Evolutionary conservation across 108 stramenopile genomes (phyloP).

Genomic region (Thalassiosira profunda): DNA sequence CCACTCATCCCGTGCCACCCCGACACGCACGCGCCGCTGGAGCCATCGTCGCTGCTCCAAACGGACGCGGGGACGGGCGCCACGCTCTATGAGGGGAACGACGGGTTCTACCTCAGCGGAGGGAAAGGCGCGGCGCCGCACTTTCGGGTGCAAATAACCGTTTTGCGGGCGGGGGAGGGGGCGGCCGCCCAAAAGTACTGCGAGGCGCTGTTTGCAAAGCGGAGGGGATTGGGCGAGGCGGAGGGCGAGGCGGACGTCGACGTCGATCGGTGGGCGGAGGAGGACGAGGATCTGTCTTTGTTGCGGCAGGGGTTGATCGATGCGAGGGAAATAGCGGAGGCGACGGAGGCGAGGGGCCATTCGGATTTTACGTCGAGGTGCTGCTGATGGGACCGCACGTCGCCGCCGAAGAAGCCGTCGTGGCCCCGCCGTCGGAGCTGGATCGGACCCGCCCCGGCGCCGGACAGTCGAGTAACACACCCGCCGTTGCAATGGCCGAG

Average conservation of each 20-base stretch:
- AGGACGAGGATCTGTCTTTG: too few relatives aligned
- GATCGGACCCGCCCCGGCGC: constrained; percentile 1
- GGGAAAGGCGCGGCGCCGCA: too few relatives aligned
- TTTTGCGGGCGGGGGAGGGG: constrained; percentile 11
- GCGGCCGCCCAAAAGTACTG: constrained; percentile 4
- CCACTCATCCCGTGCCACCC: constrained; percentile 5
- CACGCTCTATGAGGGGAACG: background rate
- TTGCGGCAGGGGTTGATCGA: too few relatives aligned
- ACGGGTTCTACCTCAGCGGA: constrained; percentile 9
- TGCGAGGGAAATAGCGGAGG: background rate
- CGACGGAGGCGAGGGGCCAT: background rate
- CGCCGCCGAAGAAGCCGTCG: constrained; percentile 3
- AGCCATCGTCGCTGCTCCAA: too few relatives aligned
- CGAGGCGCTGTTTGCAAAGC: constrained; percentile 12
- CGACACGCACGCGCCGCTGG: constrained; percentile 2
- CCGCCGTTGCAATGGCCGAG: background rate
- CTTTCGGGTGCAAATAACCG: constrained; percentile 5
- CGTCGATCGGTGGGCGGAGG: background rate
- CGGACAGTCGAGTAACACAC: background rate
- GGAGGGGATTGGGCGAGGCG: background rate
- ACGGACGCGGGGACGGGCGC: too few relatives aligned
- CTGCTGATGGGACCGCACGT: constrained; percentile 24
- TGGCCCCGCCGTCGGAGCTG: constrained; percentile 16
- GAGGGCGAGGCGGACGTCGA: background rate
- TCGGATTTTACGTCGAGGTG: constrained; percentile 28